These are phyloP conservation scores for Pyrenophora graminea DNA, from an alignment of 2,329 filamentous ascomycete genomes.

Conservation along the genomic window DNA sequence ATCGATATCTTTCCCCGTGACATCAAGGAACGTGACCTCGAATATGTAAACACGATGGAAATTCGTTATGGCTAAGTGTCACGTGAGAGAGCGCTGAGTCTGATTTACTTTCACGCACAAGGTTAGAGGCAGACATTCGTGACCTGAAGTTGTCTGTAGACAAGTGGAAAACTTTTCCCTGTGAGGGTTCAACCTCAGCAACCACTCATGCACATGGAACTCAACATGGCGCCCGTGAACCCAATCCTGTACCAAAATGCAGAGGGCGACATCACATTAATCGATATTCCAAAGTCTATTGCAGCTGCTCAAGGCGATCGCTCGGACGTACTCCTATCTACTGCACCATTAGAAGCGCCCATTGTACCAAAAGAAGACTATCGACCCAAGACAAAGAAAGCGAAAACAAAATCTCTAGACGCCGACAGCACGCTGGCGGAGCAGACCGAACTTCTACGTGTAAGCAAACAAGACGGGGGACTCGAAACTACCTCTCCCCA, in stretches of 20 bases:
- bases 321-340: conserved; percentile 53
- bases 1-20: conserved; percentile 12
- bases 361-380: conserved; percentile 54
- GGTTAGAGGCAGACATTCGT: too few relatives aligned
- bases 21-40: background rate
- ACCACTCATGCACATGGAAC: background rate
- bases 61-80: too few relatives aligned
- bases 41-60: too few relatives aligned
- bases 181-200: too few relatives aligned
- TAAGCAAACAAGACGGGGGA: too few relatives aligned
- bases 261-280: conserved; percentile 57
- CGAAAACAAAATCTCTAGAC: conserved; percentile 47
- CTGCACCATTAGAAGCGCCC: conserved; percentile 50
- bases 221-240: conserved; percentile 3
- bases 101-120: too few relatives aligned
- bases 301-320: conserved; percentile 64
- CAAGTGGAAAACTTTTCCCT: too few relatives aligned
- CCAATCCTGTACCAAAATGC: conserved; percentile 60
- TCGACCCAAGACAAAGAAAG: conserved; percentile 58
- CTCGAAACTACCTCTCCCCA: background rate
- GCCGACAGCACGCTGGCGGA: conserved; percentile 34
- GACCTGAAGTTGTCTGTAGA: too few relatives aligned
- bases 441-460: background rate
- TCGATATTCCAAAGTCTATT: conserved; percentile 73
- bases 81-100: too few relatives aligned